Evolutionary conservation across 1,284 basidiomycete species (phyloP), one percentile per base, ranked within the genome.

Genomic region (Phlebopus sp.): DNA sequence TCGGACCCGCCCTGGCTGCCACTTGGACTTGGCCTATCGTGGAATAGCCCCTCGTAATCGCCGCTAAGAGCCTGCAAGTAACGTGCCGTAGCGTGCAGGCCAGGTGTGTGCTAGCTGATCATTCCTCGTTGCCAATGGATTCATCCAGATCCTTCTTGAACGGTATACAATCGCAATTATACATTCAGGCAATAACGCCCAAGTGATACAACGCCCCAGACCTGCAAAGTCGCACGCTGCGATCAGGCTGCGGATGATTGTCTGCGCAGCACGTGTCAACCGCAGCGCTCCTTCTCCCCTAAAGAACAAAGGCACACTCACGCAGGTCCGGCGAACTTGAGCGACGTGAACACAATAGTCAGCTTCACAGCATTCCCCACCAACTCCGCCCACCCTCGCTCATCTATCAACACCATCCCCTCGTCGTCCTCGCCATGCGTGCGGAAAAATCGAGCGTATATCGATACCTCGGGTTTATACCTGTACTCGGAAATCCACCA

Each of bases 401-500:
- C 62, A 15, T 64, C 62, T n/a, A 64, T 42, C 29, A 51, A 19
- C n/a, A 64, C 54, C 62, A 64, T 63, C 13, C 58, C 62, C 1
- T 64, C 66, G 45, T 64, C 62, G 8, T 67, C 62, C 6, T 64
- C 62, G 30, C 62, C 62, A 17, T 64, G 62, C 29, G 62, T 34
- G 21, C 62, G 63, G 45, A 55, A 67, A 44, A 64, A 64, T 21
- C 65, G 62, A 34, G 64, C 62, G 40, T 68, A 64, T 23, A 64
- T 61, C 13, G 62, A 50, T 27, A 64, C 62, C 37, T 64, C 65
- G 5, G 62, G 62, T 42, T 68, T 64, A 23, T 64, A 67, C 51
- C 48, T 55, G 43, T 46, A 62, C 42, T 64, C 62, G 25, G 65
- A 67, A 62, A 67, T 59, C 65, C 65, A 64, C 62, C 62, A 64